Base-by-base conservation (phyloP, 2,329 filamentous ascomycete genomes). In the Ophiobolus disseminans region DNA sequence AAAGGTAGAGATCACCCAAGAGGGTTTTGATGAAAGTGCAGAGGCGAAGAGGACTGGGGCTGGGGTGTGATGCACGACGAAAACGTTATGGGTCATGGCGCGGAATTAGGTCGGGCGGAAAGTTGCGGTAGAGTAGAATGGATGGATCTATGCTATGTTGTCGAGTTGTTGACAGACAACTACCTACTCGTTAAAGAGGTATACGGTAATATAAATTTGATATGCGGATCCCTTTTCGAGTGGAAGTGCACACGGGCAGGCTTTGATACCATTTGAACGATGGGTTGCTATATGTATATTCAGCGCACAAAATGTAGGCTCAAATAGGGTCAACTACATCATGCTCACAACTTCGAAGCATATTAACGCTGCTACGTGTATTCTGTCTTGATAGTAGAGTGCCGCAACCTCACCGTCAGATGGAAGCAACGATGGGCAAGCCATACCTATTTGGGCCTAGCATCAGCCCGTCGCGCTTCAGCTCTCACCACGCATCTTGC, bases 401-500 rank as follows among this genome's bases (percentile, higher is more conserved):
- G 23, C 23, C 25, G 25, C 25, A 28, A 10, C 25, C 25, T 28
- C 30, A 32, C 10, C 30, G 30, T 16, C 14, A 6, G 32, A 37
- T 44, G 32, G 31, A 44, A 22, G 17, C n/a, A n/a, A n/a, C n/a
- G n/a, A n/a, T n/a, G n/a, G n/a, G n/a, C n/a, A n/a, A n/a, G 5
- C 41, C 10, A 37, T 44, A 10, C 41, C 34, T 3, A n/a, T 36
- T 20, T 25, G 9, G 41, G 23, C 10, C 23, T 37, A 44, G 41
- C 25, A 9, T 11, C 20, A 35, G 19, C 17, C 21, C 30, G 10
- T 22, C 32, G 41, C 21, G 14, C 16, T 20, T 32, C 20, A 16
- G 34, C 41, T 44, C 41, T 44, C 41, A 38, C 31, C 26, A 37
- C 22, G 39, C 17, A n/a, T 31, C 9, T 31, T 19, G n/a, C 19